Conservation (phyloP, 2,329 filamentous ascomycete genomes). For the Thielaviopsis cerberus region DNA sequence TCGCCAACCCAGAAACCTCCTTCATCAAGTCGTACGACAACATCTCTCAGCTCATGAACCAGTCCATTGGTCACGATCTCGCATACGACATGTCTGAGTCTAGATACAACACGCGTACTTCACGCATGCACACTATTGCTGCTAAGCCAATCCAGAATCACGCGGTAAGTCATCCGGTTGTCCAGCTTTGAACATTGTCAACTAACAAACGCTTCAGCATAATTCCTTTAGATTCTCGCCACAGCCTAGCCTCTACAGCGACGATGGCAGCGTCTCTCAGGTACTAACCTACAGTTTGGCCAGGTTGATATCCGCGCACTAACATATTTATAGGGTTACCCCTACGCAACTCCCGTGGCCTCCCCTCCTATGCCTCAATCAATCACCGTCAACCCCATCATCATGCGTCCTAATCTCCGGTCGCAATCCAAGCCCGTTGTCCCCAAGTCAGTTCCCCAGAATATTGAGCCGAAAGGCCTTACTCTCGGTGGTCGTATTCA, state of each 20-base stretch:
- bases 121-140: not conserved
- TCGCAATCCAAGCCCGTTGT: not conserved
- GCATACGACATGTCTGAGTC: not conserved
- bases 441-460: not conserved
- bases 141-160: not conserved
- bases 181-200: not conserved
- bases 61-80: not conserved
- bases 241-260: not conserved
- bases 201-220: not conserved
- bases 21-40: not conserved
- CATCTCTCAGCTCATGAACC: not conserved
- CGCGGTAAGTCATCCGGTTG: not conserved
- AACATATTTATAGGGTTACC: not conserved
- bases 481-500: constrained; percentile 3
- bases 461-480: too few relatives aligned
- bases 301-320: not conserved
- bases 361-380: constrained; percentile 4
- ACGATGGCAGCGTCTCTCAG: not conserved
- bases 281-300: not conserved
- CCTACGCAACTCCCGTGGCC: constrained; percentile 9
- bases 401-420: constrained; percentile 5
- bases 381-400: not conserved
- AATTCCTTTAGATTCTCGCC: not conserved
- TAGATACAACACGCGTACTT: not conserved
- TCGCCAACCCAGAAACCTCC: not conserved